phyloP scores from a whole-genome alignment of 164 flowering plant species.

The Liriodendron chinense region DNA sequence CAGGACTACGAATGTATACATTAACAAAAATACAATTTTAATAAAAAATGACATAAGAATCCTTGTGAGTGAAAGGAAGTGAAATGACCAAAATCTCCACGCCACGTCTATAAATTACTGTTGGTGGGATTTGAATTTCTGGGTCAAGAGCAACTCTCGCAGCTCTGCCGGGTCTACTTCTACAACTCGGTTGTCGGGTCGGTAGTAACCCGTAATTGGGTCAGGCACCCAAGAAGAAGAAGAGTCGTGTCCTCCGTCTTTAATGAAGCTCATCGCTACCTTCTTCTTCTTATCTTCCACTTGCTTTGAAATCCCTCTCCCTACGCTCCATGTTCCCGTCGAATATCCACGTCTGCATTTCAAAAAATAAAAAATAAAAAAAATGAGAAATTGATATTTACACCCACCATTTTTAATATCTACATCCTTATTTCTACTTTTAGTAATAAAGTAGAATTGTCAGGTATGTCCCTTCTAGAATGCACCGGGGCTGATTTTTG shows the following conservation, averaged over 20 bases:
- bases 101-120: not conserved
- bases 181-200: constrained; percentile 3
- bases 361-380: not conserved
- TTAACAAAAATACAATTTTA: too few relatives aligned
- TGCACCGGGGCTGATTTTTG: too few relatives aligned
- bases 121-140: not conserved
- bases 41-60: too few relatives aligned
- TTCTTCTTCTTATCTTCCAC: constrained; percentile 5
- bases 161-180: constrained; percentile 7
- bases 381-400: not conserved
- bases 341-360: not conserved
- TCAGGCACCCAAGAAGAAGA: constrained; percentile 14
- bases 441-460: too few relatives aligned
- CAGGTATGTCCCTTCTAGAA: too few relatives aligned
- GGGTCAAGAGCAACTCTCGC: constrained; percentile 5
- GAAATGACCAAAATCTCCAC: not conserved
- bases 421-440: too few relatives aligned
- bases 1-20: too few relatives aligned
- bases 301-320: not conserved
- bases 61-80: too few relatives aligned
- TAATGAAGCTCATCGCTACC: not conserved
- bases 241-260: not conserved
- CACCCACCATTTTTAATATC: too few relatives aligned
- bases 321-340: not conserved
- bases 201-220: constrained; percentile 13